These are phyloP conservation scores for Eucalyptus victrix DNA, from an alignment of 345 rosid genomes.

Conservation along the genomic window DNA sequence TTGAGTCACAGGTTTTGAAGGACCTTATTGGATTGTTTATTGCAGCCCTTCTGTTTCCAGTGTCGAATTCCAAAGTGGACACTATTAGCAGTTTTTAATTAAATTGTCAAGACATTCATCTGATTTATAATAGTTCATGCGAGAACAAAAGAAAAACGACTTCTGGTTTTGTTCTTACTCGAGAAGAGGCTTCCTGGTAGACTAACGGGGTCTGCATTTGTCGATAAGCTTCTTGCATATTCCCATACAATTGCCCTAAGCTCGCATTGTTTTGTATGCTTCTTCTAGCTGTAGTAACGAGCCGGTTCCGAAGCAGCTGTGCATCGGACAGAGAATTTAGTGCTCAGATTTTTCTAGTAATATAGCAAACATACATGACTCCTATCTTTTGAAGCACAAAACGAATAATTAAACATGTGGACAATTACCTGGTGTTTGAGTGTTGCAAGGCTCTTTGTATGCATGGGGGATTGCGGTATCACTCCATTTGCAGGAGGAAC, in stretches of 20 bases:
- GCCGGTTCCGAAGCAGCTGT: conserved; percentile 80
- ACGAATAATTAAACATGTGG: not conserved
- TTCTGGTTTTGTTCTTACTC: not conserved
- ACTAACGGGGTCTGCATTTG: conserved; percentile 90
- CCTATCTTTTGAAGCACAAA: not conserved
- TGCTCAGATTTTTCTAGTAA: not conserved
- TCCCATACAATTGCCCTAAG: conserved; percentile 71
- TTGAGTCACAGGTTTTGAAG: not conserved
- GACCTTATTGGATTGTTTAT: not conserved
- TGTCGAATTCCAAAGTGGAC: not conserved
- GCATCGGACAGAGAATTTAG: not conserved
- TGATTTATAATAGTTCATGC: not conserved
- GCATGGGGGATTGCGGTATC: conserved; percentile 88
- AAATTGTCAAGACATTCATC: not conserved
- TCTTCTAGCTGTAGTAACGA: conserved; percentile 51
- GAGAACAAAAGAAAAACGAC: not conserved
- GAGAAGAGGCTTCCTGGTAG: conserved; percentile 42
- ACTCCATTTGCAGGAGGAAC: conserved; percentile 80
- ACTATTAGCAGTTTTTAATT: not conserved
- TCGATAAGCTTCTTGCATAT: conserved; percentile 70
- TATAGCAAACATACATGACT: not conserved
- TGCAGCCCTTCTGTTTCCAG: not conserved
- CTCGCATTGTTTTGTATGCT: conserved; percentile 64
- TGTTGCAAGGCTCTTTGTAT: conserved; percentile 74
- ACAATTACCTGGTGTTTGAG: conserved; percentile 68